phyloP scores from a whole-genome alignment of 768 basidiomycete genomes.

The Serendipita sp. region DNA sequence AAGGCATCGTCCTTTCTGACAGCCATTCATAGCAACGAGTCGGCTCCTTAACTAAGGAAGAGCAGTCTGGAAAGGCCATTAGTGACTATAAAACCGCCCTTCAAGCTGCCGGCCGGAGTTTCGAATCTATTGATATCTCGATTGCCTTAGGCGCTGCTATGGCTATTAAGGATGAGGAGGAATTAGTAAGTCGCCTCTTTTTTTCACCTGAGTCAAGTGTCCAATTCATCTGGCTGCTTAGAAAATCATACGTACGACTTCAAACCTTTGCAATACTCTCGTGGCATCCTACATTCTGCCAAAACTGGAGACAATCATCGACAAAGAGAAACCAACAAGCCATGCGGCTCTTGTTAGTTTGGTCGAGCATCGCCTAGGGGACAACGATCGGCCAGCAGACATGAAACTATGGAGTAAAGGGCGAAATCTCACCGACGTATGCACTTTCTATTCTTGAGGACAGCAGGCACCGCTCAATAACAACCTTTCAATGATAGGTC shows the following conservation, averaged over 20 bases:
- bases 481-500: slow-evolving; percentile 32
- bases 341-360: slow-evolving; percentile 76
- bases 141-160: slow-evolving; percentile 61
- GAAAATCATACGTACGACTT: slow-evolving; percentile 66
- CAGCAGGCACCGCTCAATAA: not conserved
- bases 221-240: slow-evolving; percentile 19
- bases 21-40: slow-evolving; percentile 44
- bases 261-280: slow-evolving; percentile 68
- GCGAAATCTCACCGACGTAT: slow-evolving; percentile 55
- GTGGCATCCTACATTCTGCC: slow-evolving; percentile 73
- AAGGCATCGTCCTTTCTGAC: not conserved
- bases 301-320: slow-evolving; percentile 80
- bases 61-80: slow-evolving; percentile 69
- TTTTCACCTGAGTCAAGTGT: no score
- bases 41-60: slow-evolving; percentile 69
- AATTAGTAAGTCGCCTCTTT: slow-evolving; percentile 44
- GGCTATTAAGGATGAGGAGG: slow-evolving; percentile 82
- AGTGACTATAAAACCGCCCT: slow-evolving; percentile 70
- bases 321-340: slow-evolving; percentile 78
- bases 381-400: slow-evolving; percentile 67
- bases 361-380: slow-evolving; percentile 72
- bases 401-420: slow-evolving; percentile 85
- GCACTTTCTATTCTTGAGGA: slow-evolving; percentile 18
- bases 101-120: slow-evolving; percentile 36
- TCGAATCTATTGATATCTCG: slow-evolving; percentile 67